These are phyloP conservation scores for Cryptococcus sp. DNA, from an alignment of 1,284 basidiomycete genomes.

Conservation along the genomic window DNA sequence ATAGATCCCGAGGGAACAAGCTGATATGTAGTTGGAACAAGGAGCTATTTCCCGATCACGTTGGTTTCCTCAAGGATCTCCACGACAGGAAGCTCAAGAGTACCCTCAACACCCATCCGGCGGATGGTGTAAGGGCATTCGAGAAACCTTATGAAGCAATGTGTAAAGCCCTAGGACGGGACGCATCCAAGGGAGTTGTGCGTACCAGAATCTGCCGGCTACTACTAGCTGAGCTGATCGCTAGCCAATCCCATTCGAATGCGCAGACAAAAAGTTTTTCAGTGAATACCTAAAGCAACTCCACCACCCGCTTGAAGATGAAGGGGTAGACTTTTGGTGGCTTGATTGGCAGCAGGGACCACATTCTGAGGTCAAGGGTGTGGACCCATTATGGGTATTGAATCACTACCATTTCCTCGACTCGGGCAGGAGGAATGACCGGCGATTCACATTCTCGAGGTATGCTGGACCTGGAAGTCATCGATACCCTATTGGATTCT, in stretches of 20 bases:
- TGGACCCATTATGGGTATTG: slow-evolving; percentile 26
- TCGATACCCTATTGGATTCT: slow-evolving; percentile 28
- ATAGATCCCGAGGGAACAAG: neutral
- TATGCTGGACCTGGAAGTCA: slow-evolving; percentile 24
- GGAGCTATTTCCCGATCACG: slow-evolving; percentile 26
- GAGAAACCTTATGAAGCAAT: slow-evolving; percentile 20
- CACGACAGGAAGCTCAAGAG: slow-evolving; percentile 20
- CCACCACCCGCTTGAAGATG: slow-evolving; percentile 19
- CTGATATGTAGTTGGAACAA: slow-evolving; percentile 12
- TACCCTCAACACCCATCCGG: slow-evolving; percentile 24
- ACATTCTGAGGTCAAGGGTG: slow-evolving; percentile 10
- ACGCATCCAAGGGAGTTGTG: slow-evolving; percentile 10
- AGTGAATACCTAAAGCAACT: slow-evolving; percentile 18
- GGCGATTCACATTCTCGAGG: slow-evolving; percentile 19
- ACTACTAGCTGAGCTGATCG: neutral
- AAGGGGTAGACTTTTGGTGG: slow-evolving; percentile 32
- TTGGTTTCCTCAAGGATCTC: slow-evolving; percentile 18
- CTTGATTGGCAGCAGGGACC: slow-evolving; percentile 26
- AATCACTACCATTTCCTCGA: slow-evolving; percentile 28
- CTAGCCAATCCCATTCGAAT: slow-evolving; percentile 20
- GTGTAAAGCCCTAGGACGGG: slow-evolving; percentile 17
- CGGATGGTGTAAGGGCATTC: slow-evolving; percentile 23
- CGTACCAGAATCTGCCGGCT: too few relatives aligned
- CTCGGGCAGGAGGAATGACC: slow-evolving; percentile 7
- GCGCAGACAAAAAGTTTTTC: slow-evolving; percentile 16